Conservation (phyloP, 129 eudicot species). For the Tagetes patula region DNA sequence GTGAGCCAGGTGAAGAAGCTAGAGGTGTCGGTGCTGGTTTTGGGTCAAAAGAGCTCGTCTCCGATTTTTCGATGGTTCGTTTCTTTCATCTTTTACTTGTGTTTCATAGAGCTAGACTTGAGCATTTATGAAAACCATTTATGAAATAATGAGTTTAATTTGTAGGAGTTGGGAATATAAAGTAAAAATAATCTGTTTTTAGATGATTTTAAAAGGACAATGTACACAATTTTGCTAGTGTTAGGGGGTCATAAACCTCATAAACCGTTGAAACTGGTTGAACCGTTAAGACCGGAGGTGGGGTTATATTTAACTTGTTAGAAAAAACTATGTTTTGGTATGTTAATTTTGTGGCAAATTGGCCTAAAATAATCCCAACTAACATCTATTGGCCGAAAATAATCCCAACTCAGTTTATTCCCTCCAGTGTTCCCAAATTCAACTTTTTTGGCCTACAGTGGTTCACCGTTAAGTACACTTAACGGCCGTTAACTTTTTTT, state of each 20-base stretch:
- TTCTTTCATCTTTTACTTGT: not conserved
- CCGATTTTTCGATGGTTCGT: conserved; percentile 58
- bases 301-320: too few species aligned
- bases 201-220: not conserved
- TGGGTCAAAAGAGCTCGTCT: conserved; percentile 78
- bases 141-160: not conserved
- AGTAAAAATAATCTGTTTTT: not conserved
- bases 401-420: too few species aligned
- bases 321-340: too few species aligned
- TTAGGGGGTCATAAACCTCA: not conserved
- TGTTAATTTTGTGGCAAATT: too few species aligned
- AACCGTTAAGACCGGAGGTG: not conserved
- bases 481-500: too few species aligned
- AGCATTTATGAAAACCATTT: not conserved
- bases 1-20: conserved; percentile 98
- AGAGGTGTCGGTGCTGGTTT: conserved; percentile 82
- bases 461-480: too few species aligned
- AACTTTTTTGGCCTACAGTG: too few species aligned
- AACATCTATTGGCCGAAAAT: too few species aligned
- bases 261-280: not conserved
- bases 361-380: too few species aligned
- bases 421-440: too few species aligned
- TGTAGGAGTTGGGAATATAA: not conserved
- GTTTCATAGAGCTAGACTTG: too few species aligned
- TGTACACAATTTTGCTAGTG: not conserved